Conservation (phyloP, 2,329 filamentous ascomycete species). For the Ophiostoma piceae region DNA sequence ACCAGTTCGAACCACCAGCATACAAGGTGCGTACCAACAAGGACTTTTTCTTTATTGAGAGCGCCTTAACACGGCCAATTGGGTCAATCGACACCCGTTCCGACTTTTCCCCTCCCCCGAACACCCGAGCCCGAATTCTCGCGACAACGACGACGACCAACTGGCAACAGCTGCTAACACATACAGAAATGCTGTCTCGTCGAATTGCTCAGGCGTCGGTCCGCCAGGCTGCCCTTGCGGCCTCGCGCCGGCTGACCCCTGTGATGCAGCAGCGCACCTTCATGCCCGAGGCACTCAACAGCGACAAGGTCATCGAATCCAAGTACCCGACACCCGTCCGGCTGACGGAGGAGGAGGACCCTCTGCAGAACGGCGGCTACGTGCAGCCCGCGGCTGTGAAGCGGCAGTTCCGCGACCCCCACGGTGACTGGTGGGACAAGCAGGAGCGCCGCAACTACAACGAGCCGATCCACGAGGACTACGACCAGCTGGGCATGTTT, state of each 20-base stretch:
- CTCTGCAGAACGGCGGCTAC: conserved; percentile 74
- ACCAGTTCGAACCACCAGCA: conserved; percentile 23
- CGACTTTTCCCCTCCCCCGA: background rate
- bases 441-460: conserved; percentile 96
- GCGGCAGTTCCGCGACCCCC: conserved; percentile 86
- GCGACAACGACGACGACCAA: background rate
- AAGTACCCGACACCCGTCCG: conserved; percentile 47
- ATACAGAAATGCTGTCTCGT: conserved; percentile 54
- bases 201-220: conserved; percentile 47
- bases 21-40: conserved; percentile 18
- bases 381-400: conserved; percentile 75
- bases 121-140: background rate
- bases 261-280: conserved; percentile 54
- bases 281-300: conserved; percentile 46
- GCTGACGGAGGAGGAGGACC: conserved; percentile 58
- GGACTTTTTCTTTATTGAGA: background rate
- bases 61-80: background rate
- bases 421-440: conserved; percentile 94
- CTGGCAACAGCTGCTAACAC: background rate
- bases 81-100: background rate
- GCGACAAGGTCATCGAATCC: conserved; percentile 45
- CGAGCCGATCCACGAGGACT: conserved; percentile 93
- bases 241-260: conserved; percentile 43
- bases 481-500: conserved; percentile 88
- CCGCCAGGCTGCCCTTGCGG: conserved; percentile 41